Evolutionary conservation across 352 stramenopile species (phyloP).

Genomic region (Globisporangium takayamanum): DNA sequence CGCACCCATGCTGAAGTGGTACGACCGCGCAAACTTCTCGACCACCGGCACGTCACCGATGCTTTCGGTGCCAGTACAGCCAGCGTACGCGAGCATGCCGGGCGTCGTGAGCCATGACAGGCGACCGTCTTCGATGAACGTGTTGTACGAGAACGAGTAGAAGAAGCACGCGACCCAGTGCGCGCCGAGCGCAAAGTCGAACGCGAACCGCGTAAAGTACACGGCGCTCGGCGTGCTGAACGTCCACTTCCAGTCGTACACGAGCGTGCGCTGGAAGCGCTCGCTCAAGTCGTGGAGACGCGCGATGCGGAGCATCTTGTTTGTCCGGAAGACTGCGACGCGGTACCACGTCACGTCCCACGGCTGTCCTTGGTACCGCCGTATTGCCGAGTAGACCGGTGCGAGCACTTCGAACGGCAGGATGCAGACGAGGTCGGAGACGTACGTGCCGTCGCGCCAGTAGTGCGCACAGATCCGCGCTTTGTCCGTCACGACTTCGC

Average conservation of each 20-base stretch:
- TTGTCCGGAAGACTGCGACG: conserved; percentile 15
- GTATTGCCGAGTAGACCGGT: conserved; percentile 1
- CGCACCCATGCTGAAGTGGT: conserved; percentile 34
- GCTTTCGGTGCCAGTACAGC: conserved; percentile 11
- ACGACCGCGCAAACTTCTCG: conserved; percentile 24
- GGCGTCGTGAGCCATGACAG: conserved; percentile 16
- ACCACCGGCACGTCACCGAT: conserved; percentile 17
- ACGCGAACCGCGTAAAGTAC: conserved; percentile 15
- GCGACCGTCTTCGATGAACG: conserved; percentile 9
- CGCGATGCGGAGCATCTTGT: conserved; percentile 17
- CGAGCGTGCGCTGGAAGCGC: conserved; percentile 12
- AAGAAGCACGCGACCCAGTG: conserved; percentile 25
- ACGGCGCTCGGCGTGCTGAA: conserved; percentile 6
- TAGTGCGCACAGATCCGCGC: conserved; percentile 24
- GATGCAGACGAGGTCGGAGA: conserved; percentile 22
- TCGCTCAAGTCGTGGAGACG: conserved; percentile 17
- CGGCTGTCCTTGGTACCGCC: background rate
- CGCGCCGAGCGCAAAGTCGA: conserved; percentile 21
- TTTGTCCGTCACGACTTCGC: conserved; percentile 24
- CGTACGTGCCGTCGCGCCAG: conserved; percentile 22
- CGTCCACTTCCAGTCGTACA: conserved; percentile 16
- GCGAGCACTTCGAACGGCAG: conserved; percentile 26
- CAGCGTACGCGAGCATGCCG: conserved; percentile 25
- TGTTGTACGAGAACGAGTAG: conserved; percentile 17
- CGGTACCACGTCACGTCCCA: conserved; percentile 14